Evolutionary conservation across 305 asterid species (phyloP), one percentile per base, ranked within the genome.

Genomic region (Fraxinus platypoda): DNA sequence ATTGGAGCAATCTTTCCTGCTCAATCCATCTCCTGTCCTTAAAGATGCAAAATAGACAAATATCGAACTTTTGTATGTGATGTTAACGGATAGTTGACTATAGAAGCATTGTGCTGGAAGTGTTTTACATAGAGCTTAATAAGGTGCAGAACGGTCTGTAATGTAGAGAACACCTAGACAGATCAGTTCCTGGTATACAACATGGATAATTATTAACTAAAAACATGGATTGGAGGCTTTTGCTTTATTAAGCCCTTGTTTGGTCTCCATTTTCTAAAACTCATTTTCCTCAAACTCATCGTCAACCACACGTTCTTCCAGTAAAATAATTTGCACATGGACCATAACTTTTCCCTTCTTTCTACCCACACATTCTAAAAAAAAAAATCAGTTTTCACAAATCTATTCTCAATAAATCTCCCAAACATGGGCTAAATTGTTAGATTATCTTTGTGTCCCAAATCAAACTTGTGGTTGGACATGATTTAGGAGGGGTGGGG

Each of bases 41-140:
- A 33, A 81, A 75, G 41, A 43, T 75, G 81, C 37, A 76, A 33
- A 43, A 62, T 64, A 76, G 66, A 31, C 54, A 68, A 64, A 66
- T 34, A 30, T 11, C n/a, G 15, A 30, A 54, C 8, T 25, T 46
- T 76, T 76, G 57, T 30, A 23, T 76, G 57, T 26, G 68, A 28
- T 76, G 41, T 28, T 75, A 37, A 43, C 1, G 19, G 33, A 38
- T 37, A 21, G 78, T 75, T 9, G 21, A 41, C 37, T 68, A 66
- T 3, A 68, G 74, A 28, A 1, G 15, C 35, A 26, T 7, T 68
- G 19, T 34, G 33, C 35, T 28, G 21, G 35, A 68, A 68, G 11
- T 31, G 17, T 28, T 26, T 25, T 30, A 28, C 37, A 12, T 25
- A 30, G 74, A 68, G 74, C 30, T 12, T 28, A 68, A 68, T 30